Base-by-base conservation (phyloP, 306 rosid genomes). In the Quercus engelmannii region DNA sequence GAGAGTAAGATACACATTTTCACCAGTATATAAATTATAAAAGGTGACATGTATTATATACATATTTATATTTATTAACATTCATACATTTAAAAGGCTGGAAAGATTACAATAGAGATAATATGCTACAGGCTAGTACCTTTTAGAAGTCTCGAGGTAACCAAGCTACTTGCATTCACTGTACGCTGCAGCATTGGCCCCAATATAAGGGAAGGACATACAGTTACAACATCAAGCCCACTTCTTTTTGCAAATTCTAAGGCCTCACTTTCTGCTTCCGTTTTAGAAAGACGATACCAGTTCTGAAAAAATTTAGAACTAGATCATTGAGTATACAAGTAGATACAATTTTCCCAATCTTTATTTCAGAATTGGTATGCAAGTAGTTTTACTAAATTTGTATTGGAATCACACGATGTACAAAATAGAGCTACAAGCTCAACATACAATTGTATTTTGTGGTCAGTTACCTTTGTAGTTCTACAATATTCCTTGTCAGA, bases 281-380 rank as follows among this genome's bases (percentile, higher is more conserved):
- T 92, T 89, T 94, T 94, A 41, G 97, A 81, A 59, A 79, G 86
- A 35, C 57, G 81, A 71, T 94, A 94, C 97, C 97, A 94, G 78
- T 89, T 86, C 97, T 94, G 90, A 63, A 79, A 55, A 81, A 85
- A 31, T 61, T 20, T 61, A 20, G 69, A 71, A 9, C 15, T 31
- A 38, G 33, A 38, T 46, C 62, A n/a, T 43, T 63, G 21, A 75
- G n/a, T 52, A 65, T 55, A 74, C 28, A 52, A 13, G 59, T 46
- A 7, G 49, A 6, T 0, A 43, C 8, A 5, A 41, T 14, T 46
- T 46, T 11, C 2, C 3, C 11, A 46, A 2, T 9, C 52, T 8
- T 2, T 46, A 46, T 46, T 46, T 46, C 52, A 46, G 52, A 46
- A 46, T 46, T 46, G 52, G 12, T 11, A 46, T 46, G 52, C 52